phyloP scores from a whole-genome alignment of 345 rosid genomes.

The Salix udensis region DNA sequence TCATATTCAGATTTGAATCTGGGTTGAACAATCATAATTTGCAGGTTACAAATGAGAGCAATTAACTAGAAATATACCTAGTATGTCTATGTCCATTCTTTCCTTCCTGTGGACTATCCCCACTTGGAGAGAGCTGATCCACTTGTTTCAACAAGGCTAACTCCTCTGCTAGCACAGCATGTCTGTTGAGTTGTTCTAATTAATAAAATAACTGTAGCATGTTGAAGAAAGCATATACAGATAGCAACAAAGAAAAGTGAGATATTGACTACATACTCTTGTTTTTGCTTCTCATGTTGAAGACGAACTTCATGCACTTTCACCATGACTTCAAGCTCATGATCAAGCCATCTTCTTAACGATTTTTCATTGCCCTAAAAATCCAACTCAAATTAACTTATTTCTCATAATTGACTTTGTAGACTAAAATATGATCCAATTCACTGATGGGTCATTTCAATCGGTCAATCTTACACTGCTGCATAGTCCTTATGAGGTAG shows the following conservation, averaged over 20 bases:
- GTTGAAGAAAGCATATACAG: neutral
- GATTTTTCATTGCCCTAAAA: conserved; percentile 80
- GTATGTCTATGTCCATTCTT: conserved; percentile 50
- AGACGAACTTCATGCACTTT: conserved; percentile 96
- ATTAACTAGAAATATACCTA: neutral
- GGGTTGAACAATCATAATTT: neutral
- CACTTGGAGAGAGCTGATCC: conserved; percentile 80
- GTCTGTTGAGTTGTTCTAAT: conserved; percentile 37
- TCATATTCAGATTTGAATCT: neutral
- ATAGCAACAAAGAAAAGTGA: neutral
- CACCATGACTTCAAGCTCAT: conserved; percentile 97
- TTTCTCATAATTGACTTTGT: neutral
- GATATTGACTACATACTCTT: conserved; percentile 58
- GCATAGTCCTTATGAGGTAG: neutral
- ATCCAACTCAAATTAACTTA: conserved; percentile 4
- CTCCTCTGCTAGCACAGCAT: conserved; percentile 93
- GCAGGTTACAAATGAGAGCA: conserved; percentile 57
- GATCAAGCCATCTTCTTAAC: conserved; percentile 88
- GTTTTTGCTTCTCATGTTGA: conserved; percentile 94
- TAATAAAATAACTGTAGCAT: conserved; percentile 3
- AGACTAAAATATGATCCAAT: neutral
- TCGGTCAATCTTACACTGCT: neutral
- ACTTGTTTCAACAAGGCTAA: conserved; percentile 82
- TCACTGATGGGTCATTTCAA: neutral
- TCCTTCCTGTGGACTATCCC: conserved; percentile 84